Conservation (phyloP, 2,329 filamentous ascomycete species). For the Volutella citrinella region DNA sequence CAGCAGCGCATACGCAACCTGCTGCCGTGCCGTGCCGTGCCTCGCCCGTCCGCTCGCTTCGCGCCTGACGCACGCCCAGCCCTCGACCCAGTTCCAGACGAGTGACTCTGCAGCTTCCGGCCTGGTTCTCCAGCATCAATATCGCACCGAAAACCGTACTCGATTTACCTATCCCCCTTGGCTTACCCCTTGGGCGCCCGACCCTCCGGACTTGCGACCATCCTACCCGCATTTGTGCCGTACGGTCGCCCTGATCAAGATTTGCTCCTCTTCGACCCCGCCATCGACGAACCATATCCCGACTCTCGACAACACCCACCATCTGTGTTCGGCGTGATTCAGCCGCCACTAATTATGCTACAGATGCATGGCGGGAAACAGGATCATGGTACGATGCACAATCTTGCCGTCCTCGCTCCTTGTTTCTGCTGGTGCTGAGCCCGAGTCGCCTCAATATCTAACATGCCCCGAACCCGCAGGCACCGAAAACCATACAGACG, state of each 20-base stretch:
- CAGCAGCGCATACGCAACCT: constrained; percentile 7
- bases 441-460: constrained; percentile 17
- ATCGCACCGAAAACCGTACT: neutral
- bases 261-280: constrained; percentile 24
- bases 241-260: constrained; percentile 19
- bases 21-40: constrained; percentile 6
- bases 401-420: constrained; percentile 4
- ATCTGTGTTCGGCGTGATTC: constrained; percentile 17
- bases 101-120: neutral
- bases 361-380: constrained; percentile 41
- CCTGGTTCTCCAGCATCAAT: neutral
- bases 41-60: constrained; percentile 2
- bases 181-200: neutral
- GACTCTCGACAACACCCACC: constrained; percentile 13
- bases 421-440: constrained; percentile 3
- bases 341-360: constrained; percentile 39
- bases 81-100: neutral
- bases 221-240: constrained; percentile 12
- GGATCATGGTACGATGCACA: constrained; percentile 35
- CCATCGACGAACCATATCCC: constrained; percentile 18
- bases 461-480: constrained; percentile 23
- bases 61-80: neutral
- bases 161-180: neutral
- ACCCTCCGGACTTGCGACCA: too few species aligned
- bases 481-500: constrained; percentile 30